Base-by-base conservation (phyloP, 148 eudicot genomes). In the Vaccinium vitisidaea region DNA sequence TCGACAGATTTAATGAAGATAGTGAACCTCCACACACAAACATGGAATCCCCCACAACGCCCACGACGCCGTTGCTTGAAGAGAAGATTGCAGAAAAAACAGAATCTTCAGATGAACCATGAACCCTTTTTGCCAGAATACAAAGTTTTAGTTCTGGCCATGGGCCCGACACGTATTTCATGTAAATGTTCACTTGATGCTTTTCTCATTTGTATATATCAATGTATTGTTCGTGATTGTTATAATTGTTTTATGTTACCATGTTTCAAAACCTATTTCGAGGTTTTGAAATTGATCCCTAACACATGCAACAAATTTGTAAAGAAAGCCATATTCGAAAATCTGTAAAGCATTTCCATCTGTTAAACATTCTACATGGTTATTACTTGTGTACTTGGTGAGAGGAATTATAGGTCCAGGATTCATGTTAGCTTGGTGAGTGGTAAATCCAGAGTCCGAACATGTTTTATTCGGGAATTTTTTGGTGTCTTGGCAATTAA, bases 1-100 rank as follows among this genome's bases (percentile, higher is more conserved):
- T 92, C 49, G 97, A 94, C 82, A 88, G 91, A 84, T 92, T 74
- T 69, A 69, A 89, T 23, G 93, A 92, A 85, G 91, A 93, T 3
- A 87, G 88, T 27, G 90, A 89, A 75, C 49, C 55, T 71, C 59
- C 70, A 8, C 84, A 36, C 77, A 32, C 78, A 18, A 82, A 6
- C 56, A 84, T 27, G 9, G 90, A 86, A 83, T 73, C 88, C 23
- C 89, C 79, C 70, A 55, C 85, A 0, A 13, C 74, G 2, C 74
- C 74, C 74, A 69, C 19, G 8, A 86, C 86, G 19, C 92, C 96
- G 0, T 87, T 92, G 92, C 93, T 90, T 32, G 85, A 82, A 67
- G 91, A 90, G 77, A 88, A 82, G 80, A 80, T 54, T 27, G 50
- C 82, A 19, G 92, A 84, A 76, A 79, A 81, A 46, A 74, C 85